Conservation (phyloP, 805 yeast species). For the Zygosaccharomyces siamensis region DNA sequence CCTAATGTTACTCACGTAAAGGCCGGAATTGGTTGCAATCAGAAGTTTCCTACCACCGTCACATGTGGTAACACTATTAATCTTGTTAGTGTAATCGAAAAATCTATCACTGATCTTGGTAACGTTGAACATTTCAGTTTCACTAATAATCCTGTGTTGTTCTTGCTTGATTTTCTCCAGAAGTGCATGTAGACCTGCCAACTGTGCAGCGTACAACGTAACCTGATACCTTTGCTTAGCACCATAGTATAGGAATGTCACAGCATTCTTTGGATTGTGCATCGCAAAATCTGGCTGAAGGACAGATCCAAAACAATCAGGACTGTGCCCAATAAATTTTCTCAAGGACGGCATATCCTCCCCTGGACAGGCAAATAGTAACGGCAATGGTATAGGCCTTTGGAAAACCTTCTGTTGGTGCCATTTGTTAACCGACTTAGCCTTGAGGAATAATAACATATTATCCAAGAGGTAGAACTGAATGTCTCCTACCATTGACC, state of each 20-base stretch:
- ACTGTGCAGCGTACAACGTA: conserved; percentile 41
- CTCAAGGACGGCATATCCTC: conserved; percentile 71
- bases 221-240: conserved; percentile 40
- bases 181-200: conserved; percentile 67
- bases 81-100: conserved; percentile 68
- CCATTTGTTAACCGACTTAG: conserved; percentile 80
- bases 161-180: conserved; percentile 76
- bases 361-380: conserved; percentile 66
- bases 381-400: conserved; percentile 77
- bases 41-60: conserved; percentile 90
- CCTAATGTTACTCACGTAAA: conserved; percentile 72
- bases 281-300: conserved; percentile 23
- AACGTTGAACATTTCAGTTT: conserved; percentile 74
- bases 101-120: conserved; percentile 69
- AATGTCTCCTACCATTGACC: conserved; percentile 51
- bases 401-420: conserved; percentile 90
- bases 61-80: conserved; percentile 88
- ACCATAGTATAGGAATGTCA: conserved; percentile 34
- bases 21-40: conserved; percentile 89
- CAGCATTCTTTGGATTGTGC: conserved; percentile 32
- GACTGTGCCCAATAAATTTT: conserved; percentile 34
- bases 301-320: conserved; percentile 32
- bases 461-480: conserved; percentile 87
- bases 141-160: conserved; percentile 63
- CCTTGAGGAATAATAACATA: conserved; percentile 76